phyloP scores from a whole-genome alignment of 768 basidiomycete genomes.

The Albatrellus ellisii region DNA sequence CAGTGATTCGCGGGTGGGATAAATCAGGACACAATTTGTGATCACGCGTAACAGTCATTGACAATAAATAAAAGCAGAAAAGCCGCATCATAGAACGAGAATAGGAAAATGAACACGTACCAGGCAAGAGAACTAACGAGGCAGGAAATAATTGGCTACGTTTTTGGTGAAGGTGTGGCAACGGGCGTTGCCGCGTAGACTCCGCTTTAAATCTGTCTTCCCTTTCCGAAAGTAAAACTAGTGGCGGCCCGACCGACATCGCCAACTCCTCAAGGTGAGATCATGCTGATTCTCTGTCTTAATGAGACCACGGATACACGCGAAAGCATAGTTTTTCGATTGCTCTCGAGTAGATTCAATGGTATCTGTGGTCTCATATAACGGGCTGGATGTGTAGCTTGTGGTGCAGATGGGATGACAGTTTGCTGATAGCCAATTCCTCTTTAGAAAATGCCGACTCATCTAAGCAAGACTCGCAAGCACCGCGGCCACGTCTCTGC shows the following conservation, averaged over 20 bases:
- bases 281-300: conserved; percentile 15
- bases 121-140: conserved; percentile 12
- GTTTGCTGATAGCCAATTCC: conserved; percentile 15
- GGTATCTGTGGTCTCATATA: too few relatives aligned
- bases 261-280: conserved; percentile 56
- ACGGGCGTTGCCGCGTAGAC: conserved; percentile 1
- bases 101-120: conserved; percentile 1
- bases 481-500: conserved; percentile 99
- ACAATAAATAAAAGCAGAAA: conserved; percentile 57
- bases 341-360: too few relatives aligned
- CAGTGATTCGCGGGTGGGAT: conserved; percentile 1
- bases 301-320: too few relatives aligned
- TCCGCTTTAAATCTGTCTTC: conserved; percentile 8
- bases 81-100: conserved; percentile 34
- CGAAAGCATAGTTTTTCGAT: too few relatives aligned
- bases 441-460: conserved; percentile 78
- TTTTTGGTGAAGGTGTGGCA: background rate
- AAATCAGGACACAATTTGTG: conserved; percentile 35
- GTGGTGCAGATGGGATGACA: conserved; percentile 9
- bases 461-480: conserved; percentile 94
- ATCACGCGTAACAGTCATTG: conserved; percentile 33
- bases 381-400: conserved; percentile 38
- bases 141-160: background rate
- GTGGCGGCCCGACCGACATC: conserved; percentile 4
- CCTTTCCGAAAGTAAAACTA: conserved; percentile 4